Evolutionary conservation across 768 basidiomycete species (phyloP).

Genomic region (Amanita fuliginea): DNA sequence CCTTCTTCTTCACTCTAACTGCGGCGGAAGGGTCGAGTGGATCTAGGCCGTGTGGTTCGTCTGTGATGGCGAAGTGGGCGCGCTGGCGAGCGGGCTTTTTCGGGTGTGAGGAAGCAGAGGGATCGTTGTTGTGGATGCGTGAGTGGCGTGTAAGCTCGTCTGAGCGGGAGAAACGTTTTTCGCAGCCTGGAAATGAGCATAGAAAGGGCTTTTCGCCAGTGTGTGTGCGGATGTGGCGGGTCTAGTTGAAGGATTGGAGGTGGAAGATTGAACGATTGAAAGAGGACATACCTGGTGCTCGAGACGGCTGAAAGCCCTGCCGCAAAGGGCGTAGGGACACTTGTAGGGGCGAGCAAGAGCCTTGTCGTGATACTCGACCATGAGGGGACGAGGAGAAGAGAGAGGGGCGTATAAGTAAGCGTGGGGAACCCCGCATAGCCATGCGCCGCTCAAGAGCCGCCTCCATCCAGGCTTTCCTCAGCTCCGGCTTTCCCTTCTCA

Average conservation of each 20-base stretch:
- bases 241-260: slow-evolving; percentile 37
- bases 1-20: slow-evolving; percentile 60
- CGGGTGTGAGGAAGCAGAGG: slow-evolving; percentile 18
- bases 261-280: slow-evolving; percentile 1
- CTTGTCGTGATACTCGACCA: slow-evolving; percentile 17
- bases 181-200: slow-evolving; percentile 89
- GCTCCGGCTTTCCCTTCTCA: slow-evolving; percentile 27
- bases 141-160: slow-evolving; percentile 97
- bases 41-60: slow-evolving; percentile 7
- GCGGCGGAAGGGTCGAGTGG: slow-evolving; percentile 8
- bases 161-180: slow-evolving; percentile 96
- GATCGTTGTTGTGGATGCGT: slow-evolving; percentile 76
- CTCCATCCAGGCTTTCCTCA: slow-evolving; percentile 12
- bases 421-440: slow-evolving; percentile 3
- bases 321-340: slow-evolving; percentile 86
- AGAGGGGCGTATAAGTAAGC: slow-evolving; percentile 2
- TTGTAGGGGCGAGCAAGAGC: slow-evolving; percentile 73
- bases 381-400: slow-evolving; percentile 1
- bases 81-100: slow-evolving; percentile 12
- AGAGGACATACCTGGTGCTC: slow-evolving; percentile 73
- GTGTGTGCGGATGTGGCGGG: slow-evolving; percentile 95
- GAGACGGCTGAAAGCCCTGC: slow-evolving; percentile 89
- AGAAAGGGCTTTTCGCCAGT: slow-evolving; percentile 97
- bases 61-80: slow-evolving; percentile 12
- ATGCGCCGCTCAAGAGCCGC: slow-evolving; percentile 9